Base-by-base conservation (phyloP, 306 rosid species). In the Dryas octopetala region DNA sequence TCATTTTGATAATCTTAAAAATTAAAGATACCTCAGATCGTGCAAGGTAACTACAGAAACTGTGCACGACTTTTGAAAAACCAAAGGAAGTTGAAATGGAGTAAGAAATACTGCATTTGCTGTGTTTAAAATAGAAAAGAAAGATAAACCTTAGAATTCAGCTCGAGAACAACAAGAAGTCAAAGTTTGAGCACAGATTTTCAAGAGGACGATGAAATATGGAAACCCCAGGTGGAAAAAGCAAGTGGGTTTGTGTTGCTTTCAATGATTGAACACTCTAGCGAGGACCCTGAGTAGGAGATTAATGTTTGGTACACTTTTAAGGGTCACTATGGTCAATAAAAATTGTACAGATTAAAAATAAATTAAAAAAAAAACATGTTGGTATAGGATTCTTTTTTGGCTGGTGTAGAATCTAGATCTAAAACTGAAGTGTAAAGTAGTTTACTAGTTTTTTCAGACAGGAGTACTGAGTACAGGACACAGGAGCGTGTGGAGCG, bases 221-320 rank as follows among this genome's bases (percentile, higher is more conserved):
- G 68, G 78, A 73, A 71, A 53, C 38, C 32, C 57, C 58, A 61
- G 63, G 26, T 38, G 70, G 50, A 57, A 15, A 74, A 59, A 48
- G 60, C 14, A 14, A 48, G 74, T 48, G 77, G 83, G 17, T 59
- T 9, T 9, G 52, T 41, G 73, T 73, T 66, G 58, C 19, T 80
- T 85, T 74, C 89, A 89, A 89, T 91, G 89, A 91, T 91, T 93
- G 90, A 86, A 76, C 65, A 83, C 76, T 77, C 77, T 57, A 60
- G 38, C 1, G 38, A 67, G 54, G 78, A 78, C 62, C 57, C 67
- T 55, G 86, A 88, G 83, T 84, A 62, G 77, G 79, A 78, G 78
- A 84, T 73, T 78, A 68, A 76, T 41, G 75, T 78, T 48, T 52
- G 66, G 32, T 23, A 68, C 81, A 68, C 63, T 32, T 77, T 68